Evolutionary conservation across 2,329 filamentous ascomycete species (phyloP).

Genomic region (Onygenales sp.): DNA sequence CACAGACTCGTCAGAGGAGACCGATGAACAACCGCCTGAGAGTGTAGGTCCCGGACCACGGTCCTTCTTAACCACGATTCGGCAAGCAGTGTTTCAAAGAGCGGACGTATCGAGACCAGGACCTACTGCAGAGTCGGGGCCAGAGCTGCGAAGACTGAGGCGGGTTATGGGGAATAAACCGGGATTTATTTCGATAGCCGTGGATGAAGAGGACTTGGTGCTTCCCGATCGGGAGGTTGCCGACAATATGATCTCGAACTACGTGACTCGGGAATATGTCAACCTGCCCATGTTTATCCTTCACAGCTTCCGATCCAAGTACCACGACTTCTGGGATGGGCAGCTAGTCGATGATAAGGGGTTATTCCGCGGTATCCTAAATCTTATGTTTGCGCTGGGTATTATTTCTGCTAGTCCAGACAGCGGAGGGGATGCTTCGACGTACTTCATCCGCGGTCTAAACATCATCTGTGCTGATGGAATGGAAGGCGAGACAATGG

Average conservation of each 20-base stretch:
- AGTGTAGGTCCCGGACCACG: neutral
- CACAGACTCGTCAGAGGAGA: too few relatives aligned
- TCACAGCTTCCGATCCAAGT: slow-evolving; percentile 11
- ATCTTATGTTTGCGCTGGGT: slow-evolving; percentile 14
- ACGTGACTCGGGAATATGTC: slow-evolving; percentile 18
- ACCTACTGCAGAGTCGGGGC: neutral
- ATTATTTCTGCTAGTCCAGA: slow-evolving; percentile 8
- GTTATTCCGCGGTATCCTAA: slow-evolving; percentile 13
- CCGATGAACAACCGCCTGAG: neutral
- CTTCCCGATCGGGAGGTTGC: slow-evolving; percentile 10
- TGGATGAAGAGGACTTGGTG: neutral
- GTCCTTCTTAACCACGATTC: slow-evolving; percentile 1
- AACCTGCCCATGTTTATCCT: slow-evolving; percentile 18
- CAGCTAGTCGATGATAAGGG: slow-evolving; percentile 2
- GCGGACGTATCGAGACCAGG: slow-evolving; percentile 11
- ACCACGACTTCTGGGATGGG: slow-evolving; percentile 1
- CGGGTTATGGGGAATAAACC: slow-evolving; percentile 3
- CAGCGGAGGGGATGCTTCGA: slow-evolving; percentile 6
- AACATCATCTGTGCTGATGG: slow-evolving; percentile 10
- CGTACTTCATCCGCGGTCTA: slow-evolving; percentile 14
- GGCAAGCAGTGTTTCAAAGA: slow-evolving; percentile 10
- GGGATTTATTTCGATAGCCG: neutral
- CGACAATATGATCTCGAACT: slow-evolving; percentile 13
- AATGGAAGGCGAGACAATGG: slow-evolving; percentile 6
- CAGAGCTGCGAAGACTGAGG: slow-evolving; percentile 7